A percentile compares a stretch with the other conserved stretches of the same genome.
Evolutionary conservation across 2,329 filamentous ascomycete species (phyloP).

Genomic region (Xylaria sp.): DNA sequence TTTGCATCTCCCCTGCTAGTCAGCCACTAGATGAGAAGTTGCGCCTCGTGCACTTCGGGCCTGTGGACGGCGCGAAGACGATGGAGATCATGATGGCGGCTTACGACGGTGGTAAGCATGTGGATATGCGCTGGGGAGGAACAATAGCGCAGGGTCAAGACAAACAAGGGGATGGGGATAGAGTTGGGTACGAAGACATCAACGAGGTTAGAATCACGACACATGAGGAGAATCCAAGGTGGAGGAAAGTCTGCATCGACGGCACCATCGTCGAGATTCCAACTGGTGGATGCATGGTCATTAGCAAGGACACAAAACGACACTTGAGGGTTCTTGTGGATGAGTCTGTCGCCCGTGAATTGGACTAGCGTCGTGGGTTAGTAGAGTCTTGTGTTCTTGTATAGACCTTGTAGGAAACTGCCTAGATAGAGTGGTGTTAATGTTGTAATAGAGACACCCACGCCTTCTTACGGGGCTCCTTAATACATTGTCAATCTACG

Average conservation of each 20-base stretch:
- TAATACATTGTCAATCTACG: no score
- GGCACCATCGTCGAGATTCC: conserved; percentile 85
- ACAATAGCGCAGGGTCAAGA: conserved; percentile 48
- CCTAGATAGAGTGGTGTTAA: no score
- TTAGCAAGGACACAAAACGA: conserved; percentile 62
- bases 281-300: conserved; percentile 75
- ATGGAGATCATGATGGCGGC: conserved; percentile 81
- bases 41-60: conserved; percentile 79
- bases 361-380: not conserved
- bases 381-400: not conserved
- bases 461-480: no score
- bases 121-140: conserved; percentile 60
- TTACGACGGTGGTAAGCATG: conserved; percentile 68
- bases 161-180: conserved; percentile 42
- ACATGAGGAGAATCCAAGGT: conserved; percentile 73
- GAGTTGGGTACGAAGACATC: conserved; percentile 77
- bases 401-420: no score
- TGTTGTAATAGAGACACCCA: no score
- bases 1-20: conserved; percentile 81
- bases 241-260: conserved; percentile 92
- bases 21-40: conserved; percentile 76
- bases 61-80: conserved; percentile 70
- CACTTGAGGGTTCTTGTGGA: conserved; percentile 59
- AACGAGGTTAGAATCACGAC: conserved; percentile 75
- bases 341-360: conserved; percentile 29